Conservation (phyloP, 345 rosid genomes). For the Gossypium mustelinum region DNA sequence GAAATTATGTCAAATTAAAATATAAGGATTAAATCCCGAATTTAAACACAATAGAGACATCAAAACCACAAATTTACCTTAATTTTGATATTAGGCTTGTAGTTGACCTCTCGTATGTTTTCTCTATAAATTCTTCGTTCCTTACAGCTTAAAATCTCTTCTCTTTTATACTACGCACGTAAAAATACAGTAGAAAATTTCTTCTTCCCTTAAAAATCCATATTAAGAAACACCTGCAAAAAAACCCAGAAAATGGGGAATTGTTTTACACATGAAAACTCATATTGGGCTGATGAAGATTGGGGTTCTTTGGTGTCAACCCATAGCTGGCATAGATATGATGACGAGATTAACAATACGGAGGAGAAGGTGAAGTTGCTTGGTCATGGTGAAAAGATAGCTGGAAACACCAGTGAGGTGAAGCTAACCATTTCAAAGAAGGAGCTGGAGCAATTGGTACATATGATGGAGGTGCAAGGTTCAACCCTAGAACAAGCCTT, state of each 20-base stretch:
- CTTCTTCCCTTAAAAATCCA: not conserved
- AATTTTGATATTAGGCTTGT: not conserved
- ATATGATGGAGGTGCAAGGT: slow-evolving; percentile 38
- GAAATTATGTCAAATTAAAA: no score
- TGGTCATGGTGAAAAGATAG: not conserved
- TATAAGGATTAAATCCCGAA: no score
- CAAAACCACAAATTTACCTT: not conserved
- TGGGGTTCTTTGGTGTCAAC: slow-evolving; percentile 23
- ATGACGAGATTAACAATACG: not conserved
- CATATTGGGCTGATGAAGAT: slow-evolving; percentile 38
- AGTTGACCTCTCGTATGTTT: not conserved
- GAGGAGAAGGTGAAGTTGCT: slow-evolving; percentile 24
- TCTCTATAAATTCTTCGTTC: not conserved
- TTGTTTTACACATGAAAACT: slow-evolving; percentile 18
- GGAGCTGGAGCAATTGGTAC: slow-evolving; percentile 52
- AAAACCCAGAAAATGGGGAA: slow-evolving; percentile 39
- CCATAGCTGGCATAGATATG: not conserved
- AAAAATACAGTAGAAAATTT: no score
- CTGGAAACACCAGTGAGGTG: slow-evolving; percentile 33
- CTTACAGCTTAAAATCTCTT: slow-evolving; percentile 19
- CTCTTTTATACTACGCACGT: not conserved
- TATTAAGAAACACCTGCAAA: not conserved
- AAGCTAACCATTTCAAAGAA: slow-evolving; percentile 69
- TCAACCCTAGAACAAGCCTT: slow-evolving; percentile 36
- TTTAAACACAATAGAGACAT: not conserved